Evolutionary conservation across 768 basidiomycete species (phyloP), one percentile per base, ranked within the genome.

Genomic region (Daedaleopsis nitida): DNA sequence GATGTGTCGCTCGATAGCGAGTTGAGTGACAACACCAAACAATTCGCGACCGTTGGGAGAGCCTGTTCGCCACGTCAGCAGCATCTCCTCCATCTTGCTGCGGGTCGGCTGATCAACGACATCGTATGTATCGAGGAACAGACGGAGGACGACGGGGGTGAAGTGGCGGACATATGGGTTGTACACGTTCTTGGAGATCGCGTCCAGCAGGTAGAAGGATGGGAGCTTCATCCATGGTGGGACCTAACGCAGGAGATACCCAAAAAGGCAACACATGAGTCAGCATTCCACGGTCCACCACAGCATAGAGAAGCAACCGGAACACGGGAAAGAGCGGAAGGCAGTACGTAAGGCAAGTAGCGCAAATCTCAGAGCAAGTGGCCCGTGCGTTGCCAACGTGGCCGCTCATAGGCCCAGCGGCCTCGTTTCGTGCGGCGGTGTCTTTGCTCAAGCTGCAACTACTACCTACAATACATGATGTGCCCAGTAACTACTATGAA

Each of bases 1-100:
- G 35, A 94, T 84, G 38, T 88, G 87, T 19, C 86, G 82, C 74
- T 98, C 97, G 63, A 98, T 91, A 16, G 87, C 84, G 45, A 86
- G 76, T 72, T 98, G 95, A 19, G 91, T 83, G 2, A 84, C 83
- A 32, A 84, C 75, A 45, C 94, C 91, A 71, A 98, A 99, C 1
- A 99, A 80, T 70, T 96, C 92, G 55, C 85, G 85, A 38, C 91
- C 85, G 37, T 80, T 82, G 2, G 92, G 89, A 14, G 90, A 88
- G 16, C 93, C 94, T 23, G 86, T 89, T 43, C 95, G 83, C 97
- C 97, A 99, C 7, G 97, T 96, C 32, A 92, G 75, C 14, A 98
- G 84, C 88, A 99, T 94, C 75, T 99, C 97, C 72, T 96, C 94
- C 92, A 99, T 96, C 75, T 98, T 98, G 72, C 86, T 85, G 62